Conservation (phyloP, 1,284 basidiomycete species). For the Farysia itapuensis region DNA sequence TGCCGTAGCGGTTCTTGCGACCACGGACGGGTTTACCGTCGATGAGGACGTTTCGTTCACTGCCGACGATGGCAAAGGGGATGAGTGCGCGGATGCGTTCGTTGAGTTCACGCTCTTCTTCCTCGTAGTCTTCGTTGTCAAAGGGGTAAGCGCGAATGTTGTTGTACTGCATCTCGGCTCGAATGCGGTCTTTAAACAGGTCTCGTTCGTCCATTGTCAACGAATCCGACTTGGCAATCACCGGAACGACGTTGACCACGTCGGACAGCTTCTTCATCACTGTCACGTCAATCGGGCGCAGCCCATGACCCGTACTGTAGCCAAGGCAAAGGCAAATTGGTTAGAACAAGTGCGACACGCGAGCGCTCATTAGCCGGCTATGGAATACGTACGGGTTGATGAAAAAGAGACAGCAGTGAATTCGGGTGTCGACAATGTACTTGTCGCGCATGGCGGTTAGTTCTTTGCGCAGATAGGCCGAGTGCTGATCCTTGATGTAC, state of each 20-base stretch:
- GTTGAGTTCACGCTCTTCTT: constrained; percentile 85
- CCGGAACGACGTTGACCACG: constrained; percentile 97
- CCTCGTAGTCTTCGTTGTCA: constrained; percentile 92
- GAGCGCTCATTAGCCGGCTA: too few relatives aligned
- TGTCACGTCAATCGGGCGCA: constrained; percentile 78
- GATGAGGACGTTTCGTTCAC: constrained; percentile 88
- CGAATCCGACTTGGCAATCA: constrained; percentile 97
- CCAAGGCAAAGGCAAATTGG: background rate
- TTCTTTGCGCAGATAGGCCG: constrained; percentile 97
- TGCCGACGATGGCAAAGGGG: constrained; percentile 95
- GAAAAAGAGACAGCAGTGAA: constrained; percentile 98
- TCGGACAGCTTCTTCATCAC: constrained; percentile 99
- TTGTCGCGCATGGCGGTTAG: constrained; percentile 97
- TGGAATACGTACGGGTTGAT: constrained; percentile 68
- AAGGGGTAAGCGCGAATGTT: constrained; percentile 95
- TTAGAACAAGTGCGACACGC: too few relatives aligned
- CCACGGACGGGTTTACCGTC: constrained; percentile 93
- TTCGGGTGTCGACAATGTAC: constrained; percentile 95
- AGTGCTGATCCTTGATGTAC: constrained; percentile 99
- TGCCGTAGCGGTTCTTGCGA: constrained; percentile 95
- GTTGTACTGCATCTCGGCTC: constrained; percentile 87
- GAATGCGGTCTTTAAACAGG: constrained; percentile 91
- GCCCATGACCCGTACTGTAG: constrained; percentile 49
- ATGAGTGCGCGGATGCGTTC: constrained; percentile 88
- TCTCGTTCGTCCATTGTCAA: constrained; percentile 91